A percentile compares a stretch with the other conserved stretches of the same genome.
Conservation (phyloP, 163 green algal species). For the Scenedesmus sp. region DNA sequence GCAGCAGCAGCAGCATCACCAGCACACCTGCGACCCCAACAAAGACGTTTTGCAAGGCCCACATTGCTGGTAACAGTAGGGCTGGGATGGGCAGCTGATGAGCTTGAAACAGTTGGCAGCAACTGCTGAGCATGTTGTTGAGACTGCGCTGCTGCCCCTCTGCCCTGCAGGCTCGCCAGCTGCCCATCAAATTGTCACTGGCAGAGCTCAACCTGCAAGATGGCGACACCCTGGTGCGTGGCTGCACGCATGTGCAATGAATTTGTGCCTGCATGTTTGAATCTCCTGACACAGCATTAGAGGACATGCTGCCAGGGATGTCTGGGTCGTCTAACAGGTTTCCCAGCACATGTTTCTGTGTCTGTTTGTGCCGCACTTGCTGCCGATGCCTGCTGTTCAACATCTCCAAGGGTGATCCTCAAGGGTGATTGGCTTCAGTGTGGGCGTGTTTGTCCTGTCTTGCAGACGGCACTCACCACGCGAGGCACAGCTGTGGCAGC, state of each 20-base stretch:
- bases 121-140: background rate
- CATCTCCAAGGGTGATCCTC: no score
- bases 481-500: slow-evolving; percentile 4
- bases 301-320: no score
- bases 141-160: background rate
- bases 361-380: background rate
- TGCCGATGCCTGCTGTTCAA: background rate
- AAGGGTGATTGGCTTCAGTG: no score
- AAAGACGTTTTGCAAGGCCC: no score
- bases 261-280: background rate
- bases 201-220: background rate
- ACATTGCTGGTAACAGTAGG: background rate
- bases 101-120: background rate
- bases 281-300: background rate
- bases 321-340: no score
- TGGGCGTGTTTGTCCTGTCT: background rate
- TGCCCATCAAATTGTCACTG: slow-evolving; percentile 19
- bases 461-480: slow-evolving; percentile 36
- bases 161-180: slow-evolving; percentile 8
- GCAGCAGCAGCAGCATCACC: background rate
- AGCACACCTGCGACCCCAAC: background rate
- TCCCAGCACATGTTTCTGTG: background rate
- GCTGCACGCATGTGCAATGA: background rate
- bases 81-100: background rate
- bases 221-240: slow-evolving; percentile 19